phyloP scores from a whole-genome alignment of 1,139 yeast species.

The Lodderomyces pseudojiufengensis region DNA sequence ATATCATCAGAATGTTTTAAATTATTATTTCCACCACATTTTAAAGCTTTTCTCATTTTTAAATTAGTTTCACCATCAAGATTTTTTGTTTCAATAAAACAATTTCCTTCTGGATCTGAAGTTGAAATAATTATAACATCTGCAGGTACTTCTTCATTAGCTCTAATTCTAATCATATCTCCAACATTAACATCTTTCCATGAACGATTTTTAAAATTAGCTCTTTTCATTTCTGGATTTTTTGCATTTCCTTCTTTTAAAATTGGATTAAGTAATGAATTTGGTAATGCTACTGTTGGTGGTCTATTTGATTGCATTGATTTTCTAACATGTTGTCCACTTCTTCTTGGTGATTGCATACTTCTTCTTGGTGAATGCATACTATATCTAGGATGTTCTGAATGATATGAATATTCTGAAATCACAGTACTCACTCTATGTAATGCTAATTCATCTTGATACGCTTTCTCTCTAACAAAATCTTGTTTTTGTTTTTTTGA shows the following conservation, averaged over 20 bases:
- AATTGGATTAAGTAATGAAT: conserved; percentile 35
- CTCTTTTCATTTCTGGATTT: conserved; percentile 12
- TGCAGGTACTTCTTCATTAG: conserved; percentile 92
- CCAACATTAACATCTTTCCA: conserved; percentile 94
- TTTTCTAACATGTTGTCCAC: conserved; percentile 8
- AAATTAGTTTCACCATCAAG: conserved; percentile 95
- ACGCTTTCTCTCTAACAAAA: conserved; percentile 23
- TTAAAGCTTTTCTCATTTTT: conserved; percentile 72
- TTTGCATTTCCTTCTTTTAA: conserved; percentile 20
- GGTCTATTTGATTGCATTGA: conserved; percentile 12
- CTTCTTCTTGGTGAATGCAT: conserved; percentile 11
- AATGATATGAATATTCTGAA: conserved; percentile 28
- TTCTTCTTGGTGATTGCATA: conserved; percentile 9
- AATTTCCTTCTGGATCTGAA: conserved; percentile 84
- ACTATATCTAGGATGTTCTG: conserved; percentile 16
- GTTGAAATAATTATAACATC: conserved; percentile 78
- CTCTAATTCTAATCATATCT: conserved; percentile 77
- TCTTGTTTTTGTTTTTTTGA: conserved; percentile 26
- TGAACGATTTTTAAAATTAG: conserved; percentile 22
- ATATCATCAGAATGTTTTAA: conserved; percentile 69
- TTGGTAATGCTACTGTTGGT: conserved; percentile 15
- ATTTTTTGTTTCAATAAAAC: conserved; percentile 91
- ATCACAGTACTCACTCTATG: conserved; percentile 39
- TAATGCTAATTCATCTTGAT: conserved; percentile 28
- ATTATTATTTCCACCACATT: conserved; percentile 55